phyloP scores from a whole-genome alignment of 768 basidiomycete species.

The Amyloporia xantha region DNA sequence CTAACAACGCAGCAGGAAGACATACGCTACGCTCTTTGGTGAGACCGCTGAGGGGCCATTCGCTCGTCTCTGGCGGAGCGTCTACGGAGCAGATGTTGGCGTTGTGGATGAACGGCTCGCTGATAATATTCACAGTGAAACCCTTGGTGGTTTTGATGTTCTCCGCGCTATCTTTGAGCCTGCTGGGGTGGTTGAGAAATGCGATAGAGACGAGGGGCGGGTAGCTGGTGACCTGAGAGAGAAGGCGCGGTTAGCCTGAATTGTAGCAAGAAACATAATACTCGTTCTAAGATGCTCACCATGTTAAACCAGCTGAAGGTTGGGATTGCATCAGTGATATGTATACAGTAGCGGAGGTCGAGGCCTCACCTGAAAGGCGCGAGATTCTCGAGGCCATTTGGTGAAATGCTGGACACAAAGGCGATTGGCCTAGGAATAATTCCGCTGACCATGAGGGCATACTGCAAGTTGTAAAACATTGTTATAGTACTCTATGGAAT shows the following conservation, averaged over 20 bases:
- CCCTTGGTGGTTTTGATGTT: constrained; percentile 42
- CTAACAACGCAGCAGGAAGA: neutral
- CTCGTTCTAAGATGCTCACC: no score
- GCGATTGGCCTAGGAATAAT: constrained; percentile 39
- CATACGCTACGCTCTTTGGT: constrained; percentile 32
- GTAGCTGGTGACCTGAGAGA: constrained; percentile 21
- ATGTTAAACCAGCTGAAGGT: constrained; percentile 16
- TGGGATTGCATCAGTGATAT: neutral
- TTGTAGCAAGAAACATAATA: neutral
- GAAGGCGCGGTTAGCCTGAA: neutral
- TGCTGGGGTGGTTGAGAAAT: constrained; percentile 13
- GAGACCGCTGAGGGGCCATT: constrained; percentile 37
- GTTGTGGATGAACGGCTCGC: constrained; percentile 37
- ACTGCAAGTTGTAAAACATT: no score
- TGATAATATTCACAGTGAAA: constrained; percentile 53
- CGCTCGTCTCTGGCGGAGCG: constrained; percentile 29
- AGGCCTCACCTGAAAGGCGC: constrained; percentile 33
- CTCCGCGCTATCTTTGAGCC: constrained; percentile 35
- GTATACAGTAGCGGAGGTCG: neutral
- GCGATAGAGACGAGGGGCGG: constrained; percentile 41
- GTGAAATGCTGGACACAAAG: constrained; percentile 32
- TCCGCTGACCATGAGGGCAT: constrained; percentile 31
- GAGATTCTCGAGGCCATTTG: constrained; percentile 30
- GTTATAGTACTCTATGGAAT: constrained; percentile 7
- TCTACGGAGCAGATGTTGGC: constrained; percentile 34